Evolutionary conservation across 345 rosid species (phyloP), one percentile per base, ranked within the genome.

Genomic region (Salix koriyanagi): DNA sequence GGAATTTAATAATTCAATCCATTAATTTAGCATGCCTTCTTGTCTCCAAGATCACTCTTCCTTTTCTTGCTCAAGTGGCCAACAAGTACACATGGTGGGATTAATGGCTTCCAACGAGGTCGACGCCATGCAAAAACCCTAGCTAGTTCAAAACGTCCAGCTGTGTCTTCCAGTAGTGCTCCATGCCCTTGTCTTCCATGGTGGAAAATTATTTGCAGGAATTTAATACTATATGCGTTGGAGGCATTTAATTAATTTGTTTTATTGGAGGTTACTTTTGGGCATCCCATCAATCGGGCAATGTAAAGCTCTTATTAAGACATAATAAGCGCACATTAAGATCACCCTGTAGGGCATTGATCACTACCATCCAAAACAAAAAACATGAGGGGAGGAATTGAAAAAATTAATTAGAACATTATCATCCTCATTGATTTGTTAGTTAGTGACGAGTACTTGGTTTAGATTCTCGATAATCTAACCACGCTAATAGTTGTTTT

Each of bases 51-150:
- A 82, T 71, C 70, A 79, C 12, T 73, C 70, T 44, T 14, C 66
- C 25, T 79, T 73, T 79, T 56, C 81, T 76, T n/a, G 79, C 71
- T 80, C 21, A 76, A 87, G 89, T 89, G 90, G 92, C 92, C 70
- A 89, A 89, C 90, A 87, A 76, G 84, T 80, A 83, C 86, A 84
- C 83, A 79, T 77, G 80, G 85, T 86, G 85, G 84, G 82, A 80
- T 71, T 79, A 74, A 74, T 86, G 84, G 76, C 79, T 77, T 74
- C 86, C 84, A 79, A 78, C 80, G 30, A 74, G 77, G 56, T 76
- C 52, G 54, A 74, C 58, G 39, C 83, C 83, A 83, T 85, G 84
- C 86, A 83, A 73, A 65, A 67, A 52, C 23, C 76, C 70, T 42
- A 76, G 32, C 70, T 42, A 76, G 26, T 77, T 54, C 25, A 5